Base-by-base conservation (phyloP, 73 alveolate genomes). In the Blepharisma japonicum region DNA sequence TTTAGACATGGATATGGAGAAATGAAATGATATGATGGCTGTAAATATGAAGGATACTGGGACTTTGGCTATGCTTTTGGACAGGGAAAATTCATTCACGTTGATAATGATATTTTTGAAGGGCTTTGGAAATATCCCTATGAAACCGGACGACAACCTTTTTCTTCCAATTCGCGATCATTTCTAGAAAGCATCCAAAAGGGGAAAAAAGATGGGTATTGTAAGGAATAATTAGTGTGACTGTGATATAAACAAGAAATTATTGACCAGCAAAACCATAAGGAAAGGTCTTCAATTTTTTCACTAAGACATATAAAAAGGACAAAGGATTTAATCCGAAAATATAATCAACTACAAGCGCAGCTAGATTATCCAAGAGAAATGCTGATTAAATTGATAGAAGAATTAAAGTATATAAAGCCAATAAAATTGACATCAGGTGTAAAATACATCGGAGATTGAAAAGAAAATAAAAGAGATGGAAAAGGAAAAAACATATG, bases 41-140 rank as follows among this genome's bases (percentile, higher is more conserved):
- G 87, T 7, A 77, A 42, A 11, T 90, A 79, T 87, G 94, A 86
- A 55, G 96, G 96, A 0, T 68, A 82, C 6, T 90, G 96, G 96
- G 55, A 32, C 20, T 74, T 51, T 38, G 89, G 83, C 74, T 39
- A 39, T 25, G 47, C 74, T 9, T 9, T 8, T 25, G 74, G 74
- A 8, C 4, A n/a, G 23, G 74, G 74, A 14, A 18, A 14, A 11
- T 61, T 61, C 47, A 61, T 5, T 9, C 23, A 18, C 4, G 5
- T 2, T 2, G 23, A 61, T 25, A 39, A 39, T 14, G 74, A 61
- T 14, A 39, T n/a, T 14, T 61, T 14, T 25, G 18, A n/a, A 3
- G 74, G 74, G 14, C 18, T 2, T 39, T 61, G 74, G 74, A 61
- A 61, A 25, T n/a, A 2, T 5, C 23, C 14, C 5, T 61, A 20